Base-by-base conservation (phyloP, 2,329 filamentous ascomycete species). In the Pseudogymnoascus destructans region DNA sequence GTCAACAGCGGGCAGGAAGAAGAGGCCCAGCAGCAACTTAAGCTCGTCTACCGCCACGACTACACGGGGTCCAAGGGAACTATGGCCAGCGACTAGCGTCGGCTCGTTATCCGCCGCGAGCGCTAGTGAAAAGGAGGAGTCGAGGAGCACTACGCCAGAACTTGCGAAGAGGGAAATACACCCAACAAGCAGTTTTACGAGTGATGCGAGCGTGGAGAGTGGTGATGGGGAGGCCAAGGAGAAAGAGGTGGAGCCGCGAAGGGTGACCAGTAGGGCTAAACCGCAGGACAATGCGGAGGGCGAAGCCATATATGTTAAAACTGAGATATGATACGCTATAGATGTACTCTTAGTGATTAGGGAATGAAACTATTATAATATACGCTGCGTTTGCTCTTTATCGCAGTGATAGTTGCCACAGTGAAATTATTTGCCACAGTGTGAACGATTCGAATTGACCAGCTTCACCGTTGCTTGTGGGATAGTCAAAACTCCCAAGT, bases 301-400 rank as follows among this genome's bases (percentile, higher is more conserved):
- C 9, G 46, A 52, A 8, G 46, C 9, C n/a, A 8, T 52, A 19
- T 25, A 52, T 30, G 46, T 52, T 15, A 52, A 49, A 30, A 52
- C 46, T 19, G 25, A 52, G 46, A 32, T 52, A 52, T 52, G 46
- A 52, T 52, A 52, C 46, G 25, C n/a, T 30, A 52, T 52, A 52
- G 25, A 52, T 52, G 46, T 52, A 52, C 46, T 32, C 23, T 25
- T 52, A 52, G 46, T 52, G 46, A 17, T 52, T 52, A 27, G 25
- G 15, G 15, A 52, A 52, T 52, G 15, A 52, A 52, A 52, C 46
- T 32, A 52, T 13, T 32, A 52, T 13, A 25, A 52, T 52, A 52
- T 52, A 52, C 46, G 25, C 25, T 15, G 23, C 46, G 1, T 52
- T 30, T 13, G 1, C 10, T 17, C 5, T n/a, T 52, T 19, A 5